A percentile compares a stretch with the other conserved stretches of the same genome.
Conservation (phyloP, 495 filamentous ascomycete genomes). For the Diplogelasinospora grovesii region DNA sequence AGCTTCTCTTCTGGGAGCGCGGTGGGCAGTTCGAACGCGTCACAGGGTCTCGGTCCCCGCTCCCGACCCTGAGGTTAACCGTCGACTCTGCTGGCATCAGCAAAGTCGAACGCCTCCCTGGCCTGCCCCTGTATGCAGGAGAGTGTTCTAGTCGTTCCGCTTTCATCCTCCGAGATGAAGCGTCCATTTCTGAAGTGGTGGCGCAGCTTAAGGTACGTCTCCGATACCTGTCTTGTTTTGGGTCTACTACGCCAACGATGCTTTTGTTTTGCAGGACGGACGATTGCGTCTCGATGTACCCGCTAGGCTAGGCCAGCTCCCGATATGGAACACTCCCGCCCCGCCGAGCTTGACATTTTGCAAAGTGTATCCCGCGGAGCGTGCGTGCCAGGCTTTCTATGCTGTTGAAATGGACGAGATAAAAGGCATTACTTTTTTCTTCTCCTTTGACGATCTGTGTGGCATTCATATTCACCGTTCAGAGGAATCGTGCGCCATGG, state of each 20-base stretch:
- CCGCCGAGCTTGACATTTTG: constrained; percentile 11
- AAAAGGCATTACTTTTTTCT: constrained; percentile 18
- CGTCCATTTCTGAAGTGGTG: not conserved
- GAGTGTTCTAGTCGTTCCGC: constrained; percentile 4
- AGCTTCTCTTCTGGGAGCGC: constrained; percentile 13
- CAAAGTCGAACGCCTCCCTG: constrained; percentile 14
- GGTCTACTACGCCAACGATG: not conserved
- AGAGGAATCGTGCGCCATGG: constrained; percentile 2
- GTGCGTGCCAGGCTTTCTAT: constrained; percentile 5
- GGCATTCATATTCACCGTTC: constrained; percentile 10
- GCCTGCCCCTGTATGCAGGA: not conserved
- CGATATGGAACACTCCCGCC: constrained; percentile 15
- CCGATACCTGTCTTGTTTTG: no score
- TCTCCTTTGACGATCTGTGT: constrained; percentile 1
- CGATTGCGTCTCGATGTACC: not conserved
- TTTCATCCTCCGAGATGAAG: constrained; percentile 9
- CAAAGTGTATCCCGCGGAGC: constrained; percentile 1
- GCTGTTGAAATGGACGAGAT: constrained; percentile 7
- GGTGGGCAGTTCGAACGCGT: constrained; percentile 5
- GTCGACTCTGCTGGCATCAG: constrained; percentile 13
- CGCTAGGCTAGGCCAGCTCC: not conserved
- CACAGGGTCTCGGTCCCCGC: not conserved
- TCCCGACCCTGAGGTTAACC: constrained; percentile 5
- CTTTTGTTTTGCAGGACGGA: constrained; percentile 1
- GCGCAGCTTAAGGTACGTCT: constrained; percentile 13